These are phyloP conservation scores for Lentithecium fluviatile DNA, from an alignment of 495 filamentous ascomycete genomes.

Conservation along the genomic window DNA sequence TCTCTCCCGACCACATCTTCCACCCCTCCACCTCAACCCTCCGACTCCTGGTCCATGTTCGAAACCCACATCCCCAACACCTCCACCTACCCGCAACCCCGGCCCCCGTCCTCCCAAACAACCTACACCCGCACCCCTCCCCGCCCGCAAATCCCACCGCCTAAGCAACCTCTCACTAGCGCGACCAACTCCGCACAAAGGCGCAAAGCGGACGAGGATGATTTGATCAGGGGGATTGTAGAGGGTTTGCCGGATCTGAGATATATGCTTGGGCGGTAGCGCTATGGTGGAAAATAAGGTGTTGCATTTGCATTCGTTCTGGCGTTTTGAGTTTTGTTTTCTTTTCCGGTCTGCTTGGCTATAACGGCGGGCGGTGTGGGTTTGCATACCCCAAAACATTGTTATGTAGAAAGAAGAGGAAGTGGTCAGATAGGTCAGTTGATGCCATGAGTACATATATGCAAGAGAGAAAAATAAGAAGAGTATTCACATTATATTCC, in stretches of 20 bases:
- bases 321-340: too few species aligned
- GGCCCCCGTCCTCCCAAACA: background rate
- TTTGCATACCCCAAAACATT: too few species aligned
- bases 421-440: too few species aligned
- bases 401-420: too few species aligned
- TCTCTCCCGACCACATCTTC: background rate
- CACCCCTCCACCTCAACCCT: slow-evolving; percentile 9
- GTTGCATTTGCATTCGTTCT: too few species aligned
- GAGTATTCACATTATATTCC: too few species aligned
- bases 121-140: slow-evolving; percentile 4
- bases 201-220: slow-evolving; percentile 30
- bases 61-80: slow-evolving; percentile 3
- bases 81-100: too few species aligned
- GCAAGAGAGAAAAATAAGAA: too few species aligned
- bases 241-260: slow-evolving; percentile 42
- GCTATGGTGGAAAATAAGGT: background rate
- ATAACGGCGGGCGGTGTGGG: too few species aligned
- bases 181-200: slow-evolving; percentile 9
- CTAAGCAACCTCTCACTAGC: slow-evolving; percentile 17
- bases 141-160: background rate
- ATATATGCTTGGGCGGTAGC: slow-evolving; percentile 41
- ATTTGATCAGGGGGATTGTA: slow-evolving; percentile 37
- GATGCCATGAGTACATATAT: too few species aligned
- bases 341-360: too few species aligned
- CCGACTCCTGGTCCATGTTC: slow-evolving; percentile 24